Evolutionary conservation across 805 yeast genomes (phyloP), one percentile per base, ranked within the genome.

Genomic region (Saccharomycodes ludwigii): DNA sequence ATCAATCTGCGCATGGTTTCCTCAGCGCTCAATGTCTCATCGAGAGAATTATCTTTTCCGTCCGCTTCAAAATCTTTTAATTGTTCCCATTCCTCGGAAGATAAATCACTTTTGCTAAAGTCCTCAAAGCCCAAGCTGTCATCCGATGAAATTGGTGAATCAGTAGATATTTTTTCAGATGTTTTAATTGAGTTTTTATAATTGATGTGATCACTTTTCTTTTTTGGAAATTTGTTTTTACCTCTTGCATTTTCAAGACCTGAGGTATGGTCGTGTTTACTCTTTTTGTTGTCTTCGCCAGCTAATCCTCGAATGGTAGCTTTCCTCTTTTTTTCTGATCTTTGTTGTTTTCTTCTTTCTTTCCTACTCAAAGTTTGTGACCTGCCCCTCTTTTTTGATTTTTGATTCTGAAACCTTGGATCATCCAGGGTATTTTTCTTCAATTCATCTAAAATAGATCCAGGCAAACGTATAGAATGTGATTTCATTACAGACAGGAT

Each of bases 381-480:
- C 63, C 66, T 22, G 61, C 57, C 24, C 58, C 59, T 19, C 59
- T 68, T 14, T 69, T 68, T 16, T 46, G 50, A n/a, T 35, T 43
- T 41, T n/a, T n/a, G n/a, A n/a, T n/a, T n/a, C n/a, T n/a, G n/a
- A n/a, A n/a, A n/a, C n/a, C n/a, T n/a, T n/a, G n/a, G n/a, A n/a
- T n/a, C n/a, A n/a, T n/a, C n/a, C n/a, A n/a, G n/a, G n/a, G n/a
- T n/a, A n/a, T n/a, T n/a, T n/a, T n/a, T n/a, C n/a, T 48, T 67
- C 58, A 73, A 58, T 48, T 70, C 71, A 39, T 74, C 77, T 28
- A 73, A 46, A 12, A 73, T 47, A 21, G 52, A 43, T 2, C 74
- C 76, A 2, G 80, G 80, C 15, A 73, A 53, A 36, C 72, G 59
- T 32, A 71, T 72, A n/a, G 61, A 67, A 40, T 67, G 71, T 16